Evolutionary conservation across 306 rosid genomes (phyloP).

Genomic region (Glycine soja): DNA sequence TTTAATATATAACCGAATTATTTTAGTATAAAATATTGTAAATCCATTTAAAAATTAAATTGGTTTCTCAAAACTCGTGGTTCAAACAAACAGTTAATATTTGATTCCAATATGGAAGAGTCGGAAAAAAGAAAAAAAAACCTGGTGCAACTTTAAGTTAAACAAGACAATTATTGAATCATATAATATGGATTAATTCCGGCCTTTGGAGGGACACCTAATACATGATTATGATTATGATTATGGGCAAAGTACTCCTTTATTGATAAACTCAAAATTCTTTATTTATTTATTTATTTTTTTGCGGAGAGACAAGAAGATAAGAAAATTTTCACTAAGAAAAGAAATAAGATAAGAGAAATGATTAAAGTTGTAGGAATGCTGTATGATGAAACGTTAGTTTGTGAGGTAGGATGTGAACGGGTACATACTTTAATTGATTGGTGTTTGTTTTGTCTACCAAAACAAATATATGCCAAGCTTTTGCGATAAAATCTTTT

Average conservation of each 20-base stretch:
- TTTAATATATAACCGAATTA: no score
- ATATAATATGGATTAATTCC: not conserved
- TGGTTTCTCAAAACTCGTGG: no score
- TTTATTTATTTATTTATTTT: not conserved
- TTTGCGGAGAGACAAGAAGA: not conserved
- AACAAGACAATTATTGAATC: not conserved
- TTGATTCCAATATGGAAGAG: no score
- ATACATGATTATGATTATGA: not conserved
- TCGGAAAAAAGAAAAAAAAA: no score
- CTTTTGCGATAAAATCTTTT: not conserved
- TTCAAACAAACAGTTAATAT: no score
- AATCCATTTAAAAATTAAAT: no score
- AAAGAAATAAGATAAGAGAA: slow-evolving; percentile 14
- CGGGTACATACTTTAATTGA: slow-evolving; percentile 30
- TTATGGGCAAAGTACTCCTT: not conserved
- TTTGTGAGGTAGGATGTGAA: not conserved
- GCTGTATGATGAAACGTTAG: slow-evolving; percentile 19
- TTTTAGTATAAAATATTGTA: no score
- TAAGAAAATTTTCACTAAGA: not conserved
- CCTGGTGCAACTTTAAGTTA: no score
- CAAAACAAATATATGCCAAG: not conserved
- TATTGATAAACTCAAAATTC: slow-evolving; percentile 15
- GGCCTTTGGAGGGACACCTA: not conserved
- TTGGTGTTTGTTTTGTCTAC: slow-evolving; percentile 7
- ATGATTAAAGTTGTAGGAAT: not conserved